Base-by-base conservation (phyloP, 176 grass and related monocot genomes). In the Typha latifolia region DNA sequence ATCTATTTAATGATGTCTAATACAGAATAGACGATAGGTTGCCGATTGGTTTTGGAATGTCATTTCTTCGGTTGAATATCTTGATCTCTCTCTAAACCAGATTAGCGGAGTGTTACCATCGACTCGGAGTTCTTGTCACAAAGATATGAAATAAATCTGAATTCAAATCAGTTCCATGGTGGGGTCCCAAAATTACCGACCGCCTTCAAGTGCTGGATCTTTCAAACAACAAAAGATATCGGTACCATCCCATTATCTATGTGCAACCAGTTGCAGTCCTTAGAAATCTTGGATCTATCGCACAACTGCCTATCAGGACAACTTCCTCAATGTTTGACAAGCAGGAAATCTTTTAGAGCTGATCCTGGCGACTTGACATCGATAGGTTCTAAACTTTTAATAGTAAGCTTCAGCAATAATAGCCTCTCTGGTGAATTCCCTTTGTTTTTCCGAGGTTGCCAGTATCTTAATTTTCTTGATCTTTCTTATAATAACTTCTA, bases 11-110 rank as follows among this genome's bases (percentile, higher is more conserved):
- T 72, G 57, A 73, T 86, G 23, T 79, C 84, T 12, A 61, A 86
- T 12, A 51, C 71, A 14, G 19, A 70, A 82, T 86, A 48, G 51
- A 62, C 0, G 75, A 70, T 0, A 51, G 2, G 1, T 16, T 82
- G 1, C 72, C 82, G 29, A 80, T 63, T 85, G 77, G 78, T 10
- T 89, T 47, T 72, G 86, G 77, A 66, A 82, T 48, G 12, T 31
- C 32, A 29, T 71, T 13, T 14, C 71, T 4, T 34, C 62, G 0
- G 53, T 87, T 7, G 12, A 0, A 2, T 14, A 3, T 14, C 62
- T 80, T 52, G 62, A 63, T 1, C 34, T 83, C 0, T 81, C 64
- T 3, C 15, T 29, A 3, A 86, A 86, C 21, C 4, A 47, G 24
- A 70, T 86, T 0, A 53, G 3, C 14, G 74, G 74, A 19, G 18